Base-by-base conservation (phyloP, 2,329 filamentous ascomycete genomes). In the Aspergillus piperis region DNA sequence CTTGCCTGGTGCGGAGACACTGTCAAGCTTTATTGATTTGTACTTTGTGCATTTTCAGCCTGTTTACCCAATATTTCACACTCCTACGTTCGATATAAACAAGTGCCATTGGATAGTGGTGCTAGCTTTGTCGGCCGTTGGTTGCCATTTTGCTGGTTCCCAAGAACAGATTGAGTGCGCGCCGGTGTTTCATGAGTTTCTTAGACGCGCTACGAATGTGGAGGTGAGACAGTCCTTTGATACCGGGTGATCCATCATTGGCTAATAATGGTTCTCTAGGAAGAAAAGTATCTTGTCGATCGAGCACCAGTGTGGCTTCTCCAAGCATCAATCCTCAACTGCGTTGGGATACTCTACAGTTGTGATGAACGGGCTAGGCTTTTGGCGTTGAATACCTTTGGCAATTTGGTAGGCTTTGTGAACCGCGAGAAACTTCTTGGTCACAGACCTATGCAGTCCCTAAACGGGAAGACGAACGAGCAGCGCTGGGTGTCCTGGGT, bases 1-100 rank as follows among this genome's bases (percentile, higher is more conserved):
- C 30, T 77, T 78, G 21, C 76, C 73, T 2, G 58, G 55, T 8
- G 57, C 60, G 15, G 60, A 69, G 19, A 49, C 63, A 8, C 59
- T 77, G 54, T 73, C 68, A 21, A 58, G 54, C 19, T 78, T 75
- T 44, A 62, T 80, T 48, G 48, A 59, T n/a, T 67, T 69, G 21
- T 81, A 76, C 63, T 74, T 78, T 23, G 68, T 72, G 41, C 70
- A 73, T 47, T 80, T 79, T 32, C 75, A 79, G 44, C 64, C 72
- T 2, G 71, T 74, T 51, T 76, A 79, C 52, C 78, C 78, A 6
- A 73, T 80, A 27, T 61, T 79, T 36, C 78, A 80, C 62, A 62
- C 66, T 47, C 61, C 74, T 42, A 75, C 74, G 5, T 77, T 80
- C 58, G 64, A 77, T 53, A 62, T 69, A 4, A 74, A 75, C 21